Conservation (phyloP, 2,329 filamentous ascomycete genomes). For the Alternaria ventricosa region DNA sequence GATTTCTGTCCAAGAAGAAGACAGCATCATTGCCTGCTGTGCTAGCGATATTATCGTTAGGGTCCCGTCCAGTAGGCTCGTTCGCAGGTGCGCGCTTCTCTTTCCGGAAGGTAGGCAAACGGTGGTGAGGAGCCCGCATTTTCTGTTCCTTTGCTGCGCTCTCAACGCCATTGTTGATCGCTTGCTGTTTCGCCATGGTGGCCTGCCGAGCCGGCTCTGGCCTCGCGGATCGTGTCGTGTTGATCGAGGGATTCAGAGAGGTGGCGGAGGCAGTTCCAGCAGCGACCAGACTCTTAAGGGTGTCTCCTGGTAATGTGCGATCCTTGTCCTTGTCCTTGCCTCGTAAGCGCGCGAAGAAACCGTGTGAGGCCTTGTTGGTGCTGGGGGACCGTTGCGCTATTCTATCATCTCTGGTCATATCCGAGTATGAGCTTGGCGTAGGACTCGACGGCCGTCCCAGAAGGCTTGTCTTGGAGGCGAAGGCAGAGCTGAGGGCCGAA, state of each 20-base stretch:
- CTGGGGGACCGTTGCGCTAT: slow-evolving; percentile 62
- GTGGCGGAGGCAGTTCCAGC: slow-evolving; percentile 44
- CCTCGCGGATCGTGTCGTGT: slow-evolving; percentile 33
- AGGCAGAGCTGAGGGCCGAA: slow-evolving; percentile 55
- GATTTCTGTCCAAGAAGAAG: slow-evolving; percentile 84
- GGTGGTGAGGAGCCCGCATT: slow-evolving; percentile 46
- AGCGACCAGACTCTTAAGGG: slow-evolving; percentile 47
- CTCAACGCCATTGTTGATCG: slow-evolving; percentile 24
- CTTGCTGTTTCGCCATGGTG: slow-evolving; percentile 35
- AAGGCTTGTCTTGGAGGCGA: slow-evolving; percentile 58
- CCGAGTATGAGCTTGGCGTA: slow-evolving; percentile 75
- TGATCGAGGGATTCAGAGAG: slow-evolving; percentile 47
- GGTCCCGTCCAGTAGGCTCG: slow-evolving; percentile 51
- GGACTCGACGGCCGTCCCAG: slow-evolving; percentile 77
- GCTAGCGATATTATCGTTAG: slow-evolving; percentile 50
- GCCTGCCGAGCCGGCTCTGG: slow-evolving; percentile 38
- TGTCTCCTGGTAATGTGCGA: slow-evolving; percentile 40
- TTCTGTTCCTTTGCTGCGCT: slow-evolving; percentile 27
- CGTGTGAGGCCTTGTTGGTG: slow-evolving; percentile 58
- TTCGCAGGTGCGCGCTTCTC: slow-evolving; percentile 37
- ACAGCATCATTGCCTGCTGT: slow-evolving; percentile 63
- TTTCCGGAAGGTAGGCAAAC: slow-evolving; percentile 59
- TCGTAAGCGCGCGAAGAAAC: slow-evolving; percentile 61
- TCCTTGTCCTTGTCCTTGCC: slow-evolving; percentile 58
- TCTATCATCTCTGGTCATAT: slow-evolving; percentile 55